Conservation (phyloP, 495 filamentous ascomycete species). For the Penicillium taxi region DNA sequence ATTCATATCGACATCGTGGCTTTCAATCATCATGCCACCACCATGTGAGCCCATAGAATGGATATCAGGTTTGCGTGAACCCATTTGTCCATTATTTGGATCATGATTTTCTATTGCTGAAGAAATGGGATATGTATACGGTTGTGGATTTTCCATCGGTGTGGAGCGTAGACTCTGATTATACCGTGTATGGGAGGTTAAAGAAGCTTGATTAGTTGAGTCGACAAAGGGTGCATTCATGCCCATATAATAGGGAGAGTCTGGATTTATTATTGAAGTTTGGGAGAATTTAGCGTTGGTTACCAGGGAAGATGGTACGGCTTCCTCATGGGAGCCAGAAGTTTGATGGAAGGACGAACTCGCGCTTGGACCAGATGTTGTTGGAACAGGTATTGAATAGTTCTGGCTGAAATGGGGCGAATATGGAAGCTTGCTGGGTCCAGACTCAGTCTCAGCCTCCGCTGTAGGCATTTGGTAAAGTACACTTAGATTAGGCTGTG, state of each 20-base stretch:
- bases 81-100: conserved; percentile 30
- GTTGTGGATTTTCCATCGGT: conserved; percentile 14
- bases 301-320: conserved; percentile 11
- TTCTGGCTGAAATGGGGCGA: conserved; percentile 32
- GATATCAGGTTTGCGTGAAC: conserved; percentile 22
- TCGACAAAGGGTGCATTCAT: conserved; percentile 23
- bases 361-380: conserved; percentile 15
- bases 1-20: conserved; percentile 60
- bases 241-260: conserved; percentile 26
- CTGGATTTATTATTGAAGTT: conserved; percentile 9
- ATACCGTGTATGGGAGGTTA: conserved; percentile 38
- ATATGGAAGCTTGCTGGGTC: conserved; percentile 15
- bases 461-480: conserved; percentile 52
- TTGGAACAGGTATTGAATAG: conserved; percentile 21
- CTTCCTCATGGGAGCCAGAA: conserved; percentile 10
- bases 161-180: conserved; percentile 39
- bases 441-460: conserved; percentile 15
- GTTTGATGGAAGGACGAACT: conserved; percentile 17
- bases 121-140: conserved; percentile 21
- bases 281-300: conserved; percentile 17
- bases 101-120: conserved; percentile 29
- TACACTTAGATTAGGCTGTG: conserved; percentile 67
- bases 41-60: conserved; percentile 32
- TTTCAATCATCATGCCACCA: conserved; percentile 60
- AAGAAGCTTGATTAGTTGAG: conserved; percentile 17